These are phyloP conservation scores for Candida sp. DNA, from an alignment of 1,139 yeast genomes.

Conservation along the genomic window DNA sequence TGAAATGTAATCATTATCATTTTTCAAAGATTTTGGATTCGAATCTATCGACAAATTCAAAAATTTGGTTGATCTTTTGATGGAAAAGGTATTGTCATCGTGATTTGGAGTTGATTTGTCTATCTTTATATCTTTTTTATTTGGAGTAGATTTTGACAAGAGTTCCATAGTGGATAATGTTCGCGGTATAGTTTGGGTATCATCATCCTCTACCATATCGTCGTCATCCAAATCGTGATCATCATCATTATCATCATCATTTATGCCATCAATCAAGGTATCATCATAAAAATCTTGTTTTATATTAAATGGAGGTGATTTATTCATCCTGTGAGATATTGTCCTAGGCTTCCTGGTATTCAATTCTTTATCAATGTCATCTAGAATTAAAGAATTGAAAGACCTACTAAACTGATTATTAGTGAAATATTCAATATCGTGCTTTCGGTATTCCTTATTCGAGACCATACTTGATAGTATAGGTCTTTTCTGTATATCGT, in stretches of 20 bases:
- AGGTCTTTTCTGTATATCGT: not conserved
- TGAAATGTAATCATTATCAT: conserved; percentile 5
- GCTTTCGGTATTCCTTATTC: not conserved
- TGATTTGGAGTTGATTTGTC: not conserved
- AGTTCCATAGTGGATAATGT: not conserved
- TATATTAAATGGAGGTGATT: conserved; percentile 44
- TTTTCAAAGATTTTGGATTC: conserved; percentile 18
- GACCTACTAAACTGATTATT: conserved; percentile 42
- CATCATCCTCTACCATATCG: conserved; percentile 5
- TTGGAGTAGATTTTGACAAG: not conserved
- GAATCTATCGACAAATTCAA: conserved; percentile 44
- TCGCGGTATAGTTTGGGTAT: conserved; percentile 4
- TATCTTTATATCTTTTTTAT: not conserved
- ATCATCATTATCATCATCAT: conserved; percentile 6
- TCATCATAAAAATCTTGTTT: conserved; percentile 28
- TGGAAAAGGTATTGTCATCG: conserved; percentile 19
- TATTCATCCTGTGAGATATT: conserved; percentile 24
- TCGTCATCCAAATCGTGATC: conserved; percentile 9
- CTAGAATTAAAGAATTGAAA: conserved; percentile 43
- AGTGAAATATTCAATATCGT: conserved; percentile 17
- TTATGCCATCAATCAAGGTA: conserved; percentile 11
- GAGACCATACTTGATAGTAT: not conserved
- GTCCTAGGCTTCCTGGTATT: conserved; percentile 5
- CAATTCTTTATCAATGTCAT: conserved; percentile 29
- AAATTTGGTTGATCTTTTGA: conserved; percentile 45